phyloP scores from a whole-genome alignment of 225 moss, liverwort and hornwort species.

The Pseudoscleropodium purum region DNA sequence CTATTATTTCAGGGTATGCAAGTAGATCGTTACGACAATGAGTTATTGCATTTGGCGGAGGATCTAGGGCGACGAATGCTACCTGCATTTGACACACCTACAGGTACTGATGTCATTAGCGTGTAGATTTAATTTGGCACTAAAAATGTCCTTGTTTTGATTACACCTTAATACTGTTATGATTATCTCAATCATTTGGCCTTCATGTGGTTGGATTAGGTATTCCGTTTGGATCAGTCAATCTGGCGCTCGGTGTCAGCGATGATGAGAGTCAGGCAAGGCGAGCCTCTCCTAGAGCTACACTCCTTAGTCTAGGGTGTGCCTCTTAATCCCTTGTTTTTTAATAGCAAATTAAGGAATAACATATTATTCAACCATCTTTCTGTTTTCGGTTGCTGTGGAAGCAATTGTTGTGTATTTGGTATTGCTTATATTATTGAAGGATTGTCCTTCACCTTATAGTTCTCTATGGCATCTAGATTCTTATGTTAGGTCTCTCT shows the following conservation, averaged over 20 bases:
- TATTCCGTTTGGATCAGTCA: slow-evolving; percentile 96
- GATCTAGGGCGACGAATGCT: slow-evolving; percentile 77
- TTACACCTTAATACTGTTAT: not conserved
- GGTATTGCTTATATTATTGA: not conserved
- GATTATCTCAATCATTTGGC: not conserved
- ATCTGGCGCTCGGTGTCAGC: slow-evolving; percentile 83
- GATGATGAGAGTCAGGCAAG: slow-evolving; percentile 99
- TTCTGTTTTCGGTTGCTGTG: not conserved
- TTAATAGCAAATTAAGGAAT: not conserved
- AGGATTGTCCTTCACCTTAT: not conserved
- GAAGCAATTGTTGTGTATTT: not conserved
- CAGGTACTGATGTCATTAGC: slow-evolving; percentile 36
- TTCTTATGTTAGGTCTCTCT: not conserved
- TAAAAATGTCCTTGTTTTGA: not conserved
- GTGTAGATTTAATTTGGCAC: not conserved
- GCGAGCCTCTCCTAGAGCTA: slow-evolving; percentile 73
- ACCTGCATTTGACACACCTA: slow-evolving; percentile 99
- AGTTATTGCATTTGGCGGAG: slow-evolving; percentile 74
- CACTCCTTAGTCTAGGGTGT: slow-evolving; percentile 62
- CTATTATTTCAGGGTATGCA: slow-evolving; percentile 66
- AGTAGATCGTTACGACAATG: slow-evolving; percentile 67
- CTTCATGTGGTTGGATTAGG: slow-evolving; percentile 30
- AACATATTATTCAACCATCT: not conserved
- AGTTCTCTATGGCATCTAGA: not conserved
- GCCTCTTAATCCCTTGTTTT: slow-evolving; percentile 57